Conservation (phyloP, 768 basidiomycete species). For the Mrakia hoshinonis region DNA sequence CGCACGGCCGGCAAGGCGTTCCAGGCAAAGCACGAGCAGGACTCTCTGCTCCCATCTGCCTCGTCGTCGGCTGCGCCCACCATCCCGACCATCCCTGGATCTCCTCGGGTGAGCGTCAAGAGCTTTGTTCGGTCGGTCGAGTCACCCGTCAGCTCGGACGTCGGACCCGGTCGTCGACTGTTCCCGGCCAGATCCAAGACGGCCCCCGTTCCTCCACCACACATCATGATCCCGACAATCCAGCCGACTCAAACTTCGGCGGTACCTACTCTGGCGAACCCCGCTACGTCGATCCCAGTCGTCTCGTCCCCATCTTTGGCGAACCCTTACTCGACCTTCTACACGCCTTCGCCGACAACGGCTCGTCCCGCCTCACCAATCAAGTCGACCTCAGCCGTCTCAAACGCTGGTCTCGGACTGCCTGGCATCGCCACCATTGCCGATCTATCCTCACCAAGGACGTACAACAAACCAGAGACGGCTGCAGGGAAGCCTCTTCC, state of each 20-base stretch:
- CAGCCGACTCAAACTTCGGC: neutral
- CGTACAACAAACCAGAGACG: neutral
- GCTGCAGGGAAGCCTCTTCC: neutral
- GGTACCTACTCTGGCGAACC: neutral
- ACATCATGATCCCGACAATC: neutral
- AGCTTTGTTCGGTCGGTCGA: neutral
- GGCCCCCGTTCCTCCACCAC: neutral
- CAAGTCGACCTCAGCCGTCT: neutral
- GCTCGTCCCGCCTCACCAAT: neutral
- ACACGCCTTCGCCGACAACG: neutral
- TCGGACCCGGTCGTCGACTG: neutral
- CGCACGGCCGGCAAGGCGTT: neutral
- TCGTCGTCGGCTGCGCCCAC: neutral
- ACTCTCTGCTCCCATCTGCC: no score
- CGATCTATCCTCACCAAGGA: neutral
- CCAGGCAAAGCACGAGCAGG: neutral
- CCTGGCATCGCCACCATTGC: neutral
- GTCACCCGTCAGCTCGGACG: neutral
- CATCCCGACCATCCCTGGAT: neutral
- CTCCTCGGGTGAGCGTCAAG: conserved; percentile 8
- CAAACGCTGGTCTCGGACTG: neutral
- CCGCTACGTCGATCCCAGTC: neutral
- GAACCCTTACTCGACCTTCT: neutral
- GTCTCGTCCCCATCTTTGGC: neutral
- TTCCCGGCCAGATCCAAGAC: neutral